These are phyloP conservation scores for Cryptosporidium sp. DNA, from an alignment of 169 alveolate species.

Conservation along the genomic window DNA sequence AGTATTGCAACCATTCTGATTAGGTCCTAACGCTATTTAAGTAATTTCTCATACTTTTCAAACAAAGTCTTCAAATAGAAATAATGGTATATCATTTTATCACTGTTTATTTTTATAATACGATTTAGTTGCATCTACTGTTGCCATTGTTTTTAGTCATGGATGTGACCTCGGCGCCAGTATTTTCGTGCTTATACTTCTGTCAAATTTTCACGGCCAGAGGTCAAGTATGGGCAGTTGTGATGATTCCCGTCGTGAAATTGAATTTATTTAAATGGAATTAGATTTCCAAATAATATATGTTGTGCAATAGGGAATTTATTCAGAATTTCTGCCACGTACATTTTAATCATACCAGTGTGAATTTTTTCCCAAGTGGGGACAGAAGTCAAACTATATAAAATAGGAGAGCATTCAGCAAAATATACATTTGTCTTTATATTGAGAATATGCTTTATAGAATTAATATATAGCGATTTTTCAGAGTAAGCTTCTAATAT, in stretches of 20 bases:
- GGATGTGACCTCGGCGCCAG: too few species aligned
- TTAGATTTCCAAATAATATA: slow-evolving; percentile 89
- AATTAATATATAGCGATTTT: slow-evolving; percentile 88
- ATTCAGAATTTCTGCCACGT: slow-evolving; percentile 90
- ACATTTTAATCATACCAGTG: slow-evolving; percentile 92
- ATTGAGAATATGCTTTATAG: slow-evolving; percentile 87
- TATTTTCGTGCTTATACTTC: too few species aligned
- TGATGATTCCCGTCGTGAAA: background rate
- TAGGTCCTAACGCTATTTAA: slow-evolving; percentile 6
- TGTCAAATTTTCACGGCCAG: too few species aligned
- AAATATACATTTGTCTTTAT: slow-evolving; percentile 87
- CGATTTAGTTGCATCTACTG: background rate
- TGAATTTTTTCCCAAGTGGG: slow-evolving; percentile 88
- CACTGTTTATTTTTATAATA: too few species aligned
- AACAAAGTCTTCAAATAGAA: background rate
- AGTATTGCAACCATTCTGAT: background rate
- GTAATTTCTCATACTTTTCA: background rate
- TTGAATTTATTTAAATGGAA: slow-evolving; percentile 76
- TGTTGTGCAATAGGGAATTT: slow-evolving; percentile 92
- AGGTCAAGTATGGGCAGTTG: background rate
- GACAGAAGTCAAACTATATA: slow-evolving; percentile 81
- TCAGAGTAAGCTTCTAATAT: slow-evolving; percentile 79
- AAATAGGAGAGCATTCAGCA: slow-evolving; percentile 93
- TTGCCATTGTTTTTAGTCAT: too few species aligned
- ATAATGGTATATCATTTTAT: background rate